These are phyloP conservation scores for Arachnomyces sp. DNA, from an alignment of 2,329 filamentous ascomycete species.

Conservation along the genomic window DNA sequence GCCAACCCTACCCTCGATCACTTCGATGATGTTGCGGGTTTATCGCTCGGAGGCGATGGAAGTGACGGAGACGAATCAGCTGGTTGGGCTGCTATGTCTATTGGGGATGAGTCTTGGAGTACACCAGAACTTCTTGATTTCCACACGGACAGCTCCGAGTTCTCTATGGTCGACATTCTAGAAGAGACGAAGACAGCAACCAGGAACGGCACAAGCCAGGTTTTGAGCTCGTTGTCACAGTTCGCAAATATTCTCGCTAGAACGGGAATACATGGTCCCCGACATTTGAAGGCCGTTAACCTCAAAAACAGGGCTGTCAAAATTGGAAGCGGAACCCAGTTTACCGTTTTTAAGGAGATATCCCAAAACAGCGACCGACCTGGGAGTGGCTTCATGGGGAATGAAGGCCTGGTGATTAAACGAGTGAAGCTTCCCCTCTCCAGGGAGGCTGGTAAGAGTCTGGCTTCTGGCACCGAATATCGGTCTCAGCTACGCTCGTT, in stretches of 20 bases:
- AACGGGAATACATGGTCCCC: constrained; percentile 21
- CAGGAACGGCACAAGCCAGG: constrained; percentile 19
- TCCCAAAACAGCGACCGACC: neutral
- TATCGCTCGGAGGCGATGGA: too few relatives aligned
- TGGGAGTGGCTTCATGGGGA: constrained; percentile 6
- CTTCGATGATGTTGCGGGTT: too few relatives aligned
- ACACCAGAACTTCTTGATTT: too few relatives aligned
- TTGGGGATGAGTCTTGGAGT: too few relatives aligned
- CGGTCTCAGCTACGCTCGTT: constrained; percentile 18
- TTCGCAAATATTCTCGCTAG: constrained; percentile 21
- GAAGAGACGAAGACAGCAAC: constrained; percentile 18
- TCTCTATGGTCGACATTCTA: constrained; percentile 14
- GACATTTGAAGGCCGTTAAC: constrained; percentile 16
- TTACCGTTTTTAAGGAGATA: constrained; percentile 20
- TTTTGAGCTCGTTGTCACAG: constrained; percentile 20
- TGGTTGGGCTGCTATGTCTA: too few relatives aligned
- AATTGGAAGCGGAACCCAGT: constrained; percentile 20
- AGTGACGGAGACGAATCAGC: too few relatives aligned
- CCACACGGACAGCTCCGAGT: too few relatives aligned
- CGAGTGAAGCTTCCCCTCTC: constrained; percentile 21
- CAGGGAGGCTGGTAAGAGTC: constrained; percentile 12
- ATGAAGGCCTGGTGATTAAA: constrained; percentile 21
- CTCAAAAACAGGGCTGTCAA: constrained; percentile 17
- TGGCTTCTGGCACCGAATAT: constrained; percentile 18
- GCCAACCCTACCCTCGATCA: too few relatives aligned